Evolutionary conservation across 2,329 filamentous ascomycete genomes (phyloP), one percentile per base, ranked within the genome.

Genomic region (Hortaea werneckii): DNA sequence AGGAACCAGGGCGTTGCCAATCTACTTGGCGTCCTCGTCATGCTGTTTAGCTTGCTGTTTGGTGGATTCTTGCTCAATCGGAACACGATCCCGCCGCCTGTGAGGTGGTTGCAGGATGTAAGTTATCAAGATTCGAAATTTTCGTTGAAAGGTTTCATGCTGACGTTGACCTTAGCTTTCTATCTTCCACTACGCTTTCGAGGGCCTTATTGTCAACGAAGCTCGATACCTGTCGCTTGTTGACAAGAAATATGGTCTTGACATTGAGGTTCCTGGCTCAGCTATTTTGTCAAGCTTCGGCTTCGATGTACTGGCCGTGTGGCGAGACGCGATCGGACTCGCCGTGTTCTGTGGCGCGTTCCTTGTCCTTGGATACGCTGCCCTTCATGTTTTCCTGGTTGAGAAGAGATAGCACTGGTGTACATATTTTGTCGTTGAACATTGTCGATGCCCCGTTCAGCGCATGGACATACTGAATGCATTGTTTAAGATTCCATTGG

Each of bases 151-250:
- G 27, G 5, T 6, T 6, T 9, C 7, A 26, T 6, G 6, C n/a
- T 20, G 6, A 10, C 6, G 13, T 32, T 4, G 20, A 8, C 10
- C 9, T 29, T 20, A 83, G 68, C 71, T 98, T 6, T 95, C 89
- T 1, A 98, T 98, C 52, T 98, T 98, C 76, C 92, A 98, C 64
- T 98, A 94, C 62, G 90, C 84, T 5, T 96, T 96, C 58, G 92
- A 98, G 72, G 85, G 87, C 1, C 77, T 98, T 10, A 94, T 96
- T 52, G 92, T 98, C 57, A 98, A 96, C 61, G 92, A 98, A 69
- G 94, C 95, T 40, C 82, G 87, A 27, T 87, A 87, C 58, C 73
- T 98, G 38, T 90, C 85, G 0, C 77, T 98, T 27, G 79, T 94
- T 37, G 92, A 98, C 64, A 83, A 92, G 66, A 94, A 96, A 67